These are phyloP conservation scores for Omphalea diandra DNA, from an alignment of 441 rosid species.

Conservation along the genomic window DNA sequence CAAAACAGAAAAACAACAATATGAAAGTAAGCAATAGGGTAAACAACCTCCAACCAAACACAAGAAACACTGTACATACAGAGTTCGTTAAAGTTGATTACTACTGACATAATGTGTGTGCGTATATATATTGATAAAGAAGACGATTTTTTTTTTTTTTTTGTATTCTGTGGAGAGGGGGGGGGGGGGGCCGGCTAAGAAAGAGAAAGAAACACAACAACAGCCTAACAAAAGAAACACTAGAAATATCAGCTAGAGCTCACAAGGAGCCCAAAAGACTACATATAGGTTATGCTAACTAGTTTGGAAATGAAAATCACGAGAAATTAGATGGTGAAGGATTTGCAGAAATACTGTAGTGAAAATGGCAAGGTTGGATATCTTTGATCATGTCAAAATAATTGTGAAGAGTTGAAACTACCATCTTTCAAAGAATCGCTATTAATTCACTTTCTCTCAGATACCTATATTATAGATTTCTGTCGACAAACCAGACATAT, in stretches of 20 bases:
- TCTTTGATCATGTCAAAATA: background rate
- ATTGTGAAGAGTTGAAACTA: background rate
- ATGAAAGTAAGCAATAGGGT: background rate
- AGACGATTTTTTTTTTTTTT: no score
- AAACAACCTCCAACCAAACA: background rate
- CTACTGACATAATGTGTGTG: no score
- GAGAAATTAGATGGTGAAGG: background rate
- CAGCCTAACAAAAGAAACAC: background rate
- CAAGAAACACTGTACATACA: background rate
- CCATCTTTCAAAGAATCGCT: background rate
- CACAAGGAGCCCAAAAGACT: background rate
- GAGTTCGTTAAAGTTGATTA: background rate
- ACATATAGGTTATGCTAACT: background rate
- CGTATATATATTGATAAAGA: no score
- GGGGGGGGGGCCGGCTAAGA: no score
- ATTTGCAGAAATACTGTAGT: background rate
- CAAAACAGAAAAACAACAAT: constrained; percentile 8
- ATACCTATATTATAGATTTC: no score
- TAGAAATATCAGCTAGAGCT: background rate
- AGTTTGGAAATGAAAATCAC: background rate
- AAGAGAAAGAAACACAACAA: no score
- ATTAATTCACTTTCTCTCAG: background rate
- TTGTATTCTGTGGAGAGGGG: no score
- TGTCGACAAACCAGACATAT: no score
- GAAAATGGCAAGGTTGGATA: background rate